A percentile compares a stretch with the other conserved stretches of the same genome.
phyloP scores from a whole-genome alignment of 2,329 filamentous ascomycete species.

The Iodosphaeria phyllophila region DNA sequence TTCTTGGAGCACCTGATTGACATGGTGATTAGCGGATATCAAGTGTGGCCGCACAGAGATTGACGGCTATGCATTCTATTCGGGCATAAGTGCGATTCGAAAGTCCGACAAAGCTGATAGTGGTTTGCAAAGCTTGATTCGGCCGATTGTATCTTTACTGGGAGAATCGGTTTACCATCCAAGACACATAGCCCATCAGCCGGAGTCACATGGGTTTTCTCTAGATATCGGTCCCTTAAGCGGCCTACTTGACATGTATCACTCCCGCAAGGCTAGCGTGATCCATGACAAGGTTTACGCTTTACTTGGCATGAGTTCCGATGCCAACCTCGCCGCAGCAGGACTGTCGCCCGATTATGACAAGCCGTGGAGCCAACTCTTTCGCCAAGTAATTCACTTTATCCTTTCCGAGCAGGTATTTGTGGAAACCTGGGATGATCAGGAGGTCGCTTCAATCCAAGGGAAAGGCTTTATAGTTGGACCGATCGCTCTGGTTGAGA shows the following conservation, averaged over 20 bases:
- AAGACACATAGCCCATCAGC: no score
- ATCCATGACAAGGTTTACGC: conserved; percentile 7
- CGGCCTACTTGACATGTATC: conserved; percentile 5
- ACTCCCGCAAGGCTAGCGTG: conserved; percentile 5
- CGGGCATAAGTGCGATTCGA: neutral
- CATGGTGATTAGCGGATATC: neutral
- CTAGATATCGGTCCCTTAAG: conserved; percentile 3
- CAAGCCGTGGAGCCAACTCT: no score
- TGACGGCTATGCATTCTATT: neutral
- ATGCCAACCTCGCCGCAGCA: no score
- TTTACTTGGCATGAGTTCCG: conserved; percentile 6
- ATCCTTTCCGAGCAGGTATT: no score
- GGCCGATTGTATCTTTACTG: conserved; percentile 4
- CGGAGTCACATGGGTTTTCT: no score
- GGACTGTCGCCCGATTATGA: no score
- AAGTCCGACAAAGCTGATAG: no score
- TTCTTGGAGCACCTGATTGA: neutral
- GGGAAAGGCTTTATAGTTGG: no score
- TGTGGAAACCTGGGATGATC: no score
- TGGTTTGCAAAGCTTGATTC: neutral
- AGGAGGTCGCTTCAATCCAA: no score
- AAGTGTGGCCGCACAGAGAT: neutral
- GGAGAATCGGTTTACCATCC: conserved; percentile 3
- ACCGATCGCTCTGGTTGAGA: no score
- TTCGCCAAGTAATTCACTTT: no score